Evolutionary conservation across 345 rosid species (phyloP).

Genomic region (Populus nigra): DNA sequence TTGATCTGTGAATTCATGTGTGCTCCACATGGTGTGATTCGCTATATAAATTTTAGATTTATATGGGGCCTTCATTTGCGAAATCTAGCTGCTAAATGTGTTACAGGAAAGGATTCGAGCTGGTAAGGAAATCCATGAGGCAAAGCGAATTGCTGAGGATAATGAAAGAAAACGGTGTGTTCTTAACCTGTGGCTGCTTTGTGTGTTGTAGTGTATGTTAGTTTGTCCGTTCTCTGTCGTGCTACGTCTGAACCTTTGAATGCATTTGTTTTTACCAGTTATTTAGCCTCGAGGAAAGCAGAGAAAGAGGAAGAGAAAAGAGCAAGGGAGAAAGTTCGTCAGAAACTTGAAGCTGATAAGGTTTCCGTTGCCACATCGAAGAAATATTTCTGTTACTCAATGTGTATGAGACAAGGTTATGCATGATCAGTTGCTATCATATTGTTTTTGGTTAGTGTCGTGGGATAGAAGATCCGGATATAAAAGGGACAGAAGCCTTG

Average conservation of each 20-base stretch:
- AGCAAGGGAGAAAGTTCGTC: conserved; percentile 62
- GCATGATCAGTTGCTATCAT: no score
- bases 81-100: conserved; percentile 9
- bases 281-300: conserved; percentile 48
- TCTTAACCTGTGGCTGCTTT: neutral
- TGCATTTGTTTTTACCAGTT: conserved; percentile 29
- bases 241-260: conserved; percentile 12
- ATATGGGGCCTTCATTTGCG: neutral
- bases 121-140: conserved; percentile 58
- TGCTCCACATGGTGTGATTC: neutral
- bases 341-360: conserved; percentile 71
- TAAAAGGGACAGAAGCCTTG: no score
- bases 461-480: no score
- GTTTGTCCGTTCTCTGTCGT: conserved; percentile 4
- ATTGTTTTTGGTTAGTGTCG: no score
- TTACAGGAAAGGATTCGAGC: conserved; percentile 70
- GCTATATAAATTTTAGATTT: neutral
- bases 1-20: no score
- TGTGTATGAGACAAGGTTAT: neutral
- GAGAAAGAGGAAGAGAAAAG: conserved; percentile 63
- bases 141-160: conserved; percentile 59
- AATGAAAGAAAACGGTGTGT: conserved; percentile 70
- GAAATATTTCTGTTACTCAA: neutral
- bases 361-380: conserved; percentile 27
- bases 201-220: neutral